phyloP scores from a whole-genome alignment of 352 stramenopile genomes.

The Pythium brachiatum region DNA sequence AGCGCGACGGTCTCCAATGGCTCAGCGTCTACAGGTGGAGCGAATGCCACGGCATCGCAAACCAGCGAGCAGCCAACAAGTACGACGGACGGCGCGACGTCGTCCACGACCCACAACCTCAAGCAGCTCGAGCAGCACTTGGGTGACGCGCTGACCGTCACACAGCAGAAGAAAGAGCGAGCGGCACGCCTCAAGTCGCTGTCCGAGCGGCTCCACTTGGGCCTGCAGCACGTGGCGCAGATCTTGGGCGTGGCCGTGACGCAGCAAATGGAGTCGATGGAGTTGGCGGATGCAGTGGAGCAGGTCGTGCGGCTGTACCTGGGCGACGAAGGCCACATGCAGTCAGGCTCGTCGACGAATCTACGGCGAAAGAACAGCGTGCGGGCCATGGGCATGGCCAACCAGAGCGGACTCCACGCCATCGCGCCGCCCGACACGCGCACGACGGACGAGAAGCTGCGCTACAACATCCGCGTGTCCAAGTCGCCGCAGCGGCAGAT shows the following conservation, averaged over 20 bases:
- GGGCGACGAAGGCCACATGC: constrained; percentile 70
- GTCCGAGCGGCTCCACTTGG: constrained; percentile 70
- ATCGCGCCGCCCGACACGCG: constrained; percentile 37
- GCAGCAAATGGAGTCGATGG: constrained; percentile 51
- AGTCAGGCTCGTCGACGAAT: constrained; percentile 40
- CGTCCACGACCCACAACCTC: constrained; percentile 37
- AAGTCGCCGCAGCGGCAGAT: constrained; percentile 43
- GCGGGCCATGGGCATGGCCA: constrained; percentile 39
- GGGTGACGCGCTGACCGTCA: constrained; percentile 37
- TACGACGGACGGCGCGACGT: background rate
- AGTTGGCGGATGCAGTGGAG: constrained; percentile 69
- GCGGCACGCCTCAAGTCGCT: constrained; percentile 50
- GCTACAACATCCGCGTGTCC: constrained; percentile 77
- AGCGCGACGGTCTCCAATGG: background rate
- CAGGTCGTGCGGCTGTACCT: constrained; percentile 72
- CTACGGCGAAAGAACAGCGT: constrained; percentile 77
- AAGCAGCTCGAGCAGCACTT: constrained; percentile 73
- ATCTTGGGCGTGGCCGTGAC: constrained; percentile 53
- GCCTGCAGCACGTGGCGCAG: constrained; percentile 74
- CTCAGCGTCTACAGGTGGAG: background rate
- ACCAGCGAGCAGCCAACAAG: constrained; percentile 13
- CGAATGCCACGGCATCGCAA: constrained; percentile 6
- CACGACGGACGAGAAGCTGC: constrained; percentile 55
- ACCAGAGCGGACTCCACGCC: constrained; percentile 30
- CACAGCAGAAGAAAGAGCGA: constrained; percentile 74